These are phyloP conservation scores for Lodderomyces parapsilosis DNA, from an alignment of 1,139 yeast genomes.

Conservation along the genomic window DNA sequence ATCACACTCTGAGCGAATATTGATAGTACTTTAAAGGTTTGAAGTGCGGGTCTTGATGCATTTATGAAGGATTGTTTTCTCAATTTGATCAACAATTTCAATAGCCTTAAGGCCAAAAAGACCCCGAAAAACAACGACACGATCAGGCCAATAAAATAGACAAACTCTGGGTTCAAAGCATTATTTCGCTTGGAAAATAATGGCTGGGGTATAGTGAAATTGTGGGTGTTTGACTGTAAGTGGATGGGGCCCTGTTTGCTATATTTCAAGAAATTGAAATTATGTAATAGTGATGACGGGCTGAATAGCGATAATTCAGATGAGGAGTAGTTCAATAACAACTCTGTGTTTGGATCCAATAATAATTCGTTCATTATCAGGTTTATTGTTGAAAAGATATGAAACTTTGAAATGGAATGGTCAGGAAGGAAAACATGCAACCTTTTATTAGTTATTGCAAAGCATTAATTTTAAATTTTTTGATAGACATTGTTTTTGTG, in stretches of 20 bases:
- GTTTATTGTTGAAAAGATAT: too few species aligned
- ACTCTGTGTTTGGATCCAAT: background rate
- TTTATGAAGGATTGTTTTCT: slow-evolving; percentile 8
- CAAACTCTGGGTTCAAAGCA: slow-evolving; percentile 33
- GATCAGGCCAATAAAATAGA: slow-evolving; percentile 20
- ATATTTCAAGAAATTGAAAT: slow-evolving; percentile 10
- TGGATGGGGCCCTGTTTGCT: background rate
- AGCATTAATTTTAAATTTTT: too few species aligned
- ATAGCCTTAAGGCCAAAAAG: slow-evolving; percentile 19
- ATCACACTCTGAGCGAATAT: slow-evolving; percentile 10
- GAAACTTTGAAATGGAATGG: too few species aligned
- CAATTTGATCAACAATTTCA: slow-evolving; percentile 6
- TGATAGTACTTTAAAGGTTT: slow-evolving; percentile 11
- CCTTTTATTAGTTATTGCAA: too few species aligned
- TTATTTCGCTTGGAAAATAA: slow-evolving; percentile 17
- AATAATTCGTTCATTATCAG: background rate
- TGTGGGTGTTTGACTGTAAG: background rate
- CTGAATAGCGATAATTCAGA: slow-evolving; percentile 10
- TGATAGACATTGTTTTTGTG: too few species aligned
- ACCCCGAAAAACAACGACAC: slow-evolving; percentile 14
- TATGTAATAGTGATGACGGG: slow-evolving; percentile 12
- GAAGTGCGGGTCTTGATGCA: slow-evolving; percentile 11
- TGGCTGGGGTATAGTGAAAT: slow-evolving; percentile 12
- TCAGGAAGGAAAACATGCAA: too few species aligned
- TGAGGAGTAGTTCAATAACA: slow-evolving; percentile 7